A percentile compares a stretch with the other conserved stretches of the same genome.
Evolutionary conservation across 78 protist species (phyloP).

Genomic region (Parvularia atlantis): DNA sequence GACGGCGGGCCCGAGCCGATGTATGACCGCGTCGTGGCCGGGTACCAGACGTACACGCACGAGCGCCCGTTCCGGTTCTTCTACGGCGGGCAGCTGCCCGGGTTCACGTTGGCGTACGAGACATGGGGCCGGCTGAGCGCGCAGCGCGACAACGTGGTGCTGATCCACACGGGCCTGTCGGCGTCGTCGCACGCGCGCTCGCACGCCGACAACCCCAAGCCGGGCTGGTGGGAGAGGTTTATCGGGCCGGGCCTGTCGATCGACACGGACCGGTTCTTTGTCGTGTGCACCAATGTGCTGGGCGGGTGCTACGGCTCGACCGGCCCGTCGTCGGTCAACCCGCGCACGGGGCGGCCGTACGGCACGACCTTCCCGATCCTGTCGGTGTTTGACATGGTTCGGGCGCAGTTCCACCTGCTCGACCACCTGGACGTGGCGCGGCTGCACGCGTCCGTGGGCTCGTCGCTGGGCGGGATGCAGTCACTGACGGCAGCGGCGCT

Average conservation of each 20-base stretch:
- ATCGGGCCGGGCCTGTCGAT: slow-evolving; percentile 33
- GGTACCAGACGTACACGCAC: no score
- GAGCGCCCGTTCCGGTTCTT: no score
- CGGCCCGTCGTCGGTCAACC: slow-evolving; percentile 25
- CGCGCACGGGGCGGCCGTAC: slow-evolving; percentile 13
- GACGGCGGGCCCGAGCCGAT: no score
- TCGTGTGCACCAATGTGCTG: slow-evolving; percentile 37
- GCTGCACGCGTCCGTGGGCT: slow-evolving; percentile 35
- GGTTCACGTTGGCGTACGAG: background rate
- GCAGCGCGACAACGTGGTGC: background rate
- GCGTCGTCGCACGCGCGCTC: slow-evolving; percentile 16
- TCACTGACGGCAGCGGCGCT: slow-evolving; percentile 17
- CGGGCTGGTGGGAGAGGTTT: slow-evolving; percentile 37
- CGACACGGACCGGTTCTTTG: slow-evolving; percentile 34
- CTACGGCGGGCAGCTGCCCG: slow-evolving; percentile 6
- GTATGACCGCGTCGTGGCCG: no score
- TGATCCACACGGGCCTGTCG: slow-evolving; percentile 27
- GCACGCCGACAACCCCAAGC: slow-evolving; percentile 1
- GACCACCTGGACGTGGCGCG: slow-evolving; percentile 13
- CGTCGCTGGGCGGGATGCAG: slow-evolving; percentile 47
- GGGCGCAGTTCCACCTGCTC: background rate
- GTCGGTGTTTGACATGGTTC: no score
- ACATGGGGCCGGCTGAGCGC: slow-evolving; percentile 24
- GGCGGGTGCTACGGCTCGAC: slow-evolving; percentile 43
- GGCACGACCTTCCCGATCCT: background rate